A percentile compares a stretch with the other conserved stretches of the same genome.
Conservation (phyloP, 805 yeast genomes). For the Candida mattraensis region DNA sequence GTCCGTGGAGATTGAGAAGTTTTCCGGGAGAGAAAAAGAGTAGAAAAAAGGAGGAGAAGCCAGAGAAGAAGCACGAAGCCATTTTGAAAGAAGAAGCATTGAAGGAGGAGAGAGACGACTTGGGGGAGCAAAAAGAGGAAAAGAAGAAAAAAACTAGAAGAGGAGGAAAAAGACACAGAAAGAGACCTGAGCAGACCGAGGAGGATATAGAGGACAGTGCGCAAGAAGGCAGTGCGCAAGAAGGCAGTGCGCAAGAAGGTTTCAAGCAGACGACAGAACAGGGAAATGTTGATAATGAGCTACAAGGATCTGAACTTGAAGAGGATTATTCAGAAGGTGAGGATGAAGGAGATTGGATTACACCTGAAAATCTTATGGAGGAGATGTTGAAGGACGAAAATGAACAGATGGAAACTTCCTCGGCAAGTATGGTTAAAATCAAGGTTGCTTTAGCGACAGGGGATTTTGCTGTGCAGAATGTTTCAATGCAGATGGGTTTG, state of each 20-base stretch:
- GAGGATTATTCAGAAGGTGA: constrained; percentile 66
- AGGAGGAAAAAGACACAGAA: constrained; percentile 67
- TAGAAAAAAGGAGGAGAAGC: constrained; percentile 19
- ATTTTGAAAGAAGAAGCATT: constrained; percentile 10
- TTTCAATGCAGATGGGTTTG: constrained; percentile 85
- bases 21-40: constrained; percentile 62
- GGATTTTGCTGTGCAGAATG: constrained; percentile 97
- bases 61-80: constrained; percentile 7
- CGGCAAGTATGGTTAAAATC: constrained; percentile 37
- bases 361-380: constrained; percentile 78
- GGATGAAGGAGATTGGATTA: constrained; percentile 89
- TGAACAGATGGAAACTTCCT: constrained; percentile 49
- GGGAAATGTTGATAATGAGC: constrained; percentile 1
- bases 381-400: constrained; percentile 68
- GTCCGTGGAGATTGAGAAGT: constrained; percentile 68
- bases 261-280: constrained; percentile 1
- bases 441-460: constrained; percentile 89
- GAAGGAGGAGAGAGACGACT: constrained; percentile 6
- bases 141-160: constrained; percentile 52
- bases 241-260: neutral
- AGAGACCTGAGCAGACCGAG: constrained; percentile 34
- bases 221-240: constrained; percentile 2
- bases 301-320: constrained; percentile 22
- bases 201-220: constrained; percentile 16
- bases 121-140: constrained; percentile 7